Percentiles rank a stretch among this genome's conserved stretches.
Evolutionary conservation across 169 alveolate genomes (phyloP).

Genomic region (Plasmodium adleri): DNA sequence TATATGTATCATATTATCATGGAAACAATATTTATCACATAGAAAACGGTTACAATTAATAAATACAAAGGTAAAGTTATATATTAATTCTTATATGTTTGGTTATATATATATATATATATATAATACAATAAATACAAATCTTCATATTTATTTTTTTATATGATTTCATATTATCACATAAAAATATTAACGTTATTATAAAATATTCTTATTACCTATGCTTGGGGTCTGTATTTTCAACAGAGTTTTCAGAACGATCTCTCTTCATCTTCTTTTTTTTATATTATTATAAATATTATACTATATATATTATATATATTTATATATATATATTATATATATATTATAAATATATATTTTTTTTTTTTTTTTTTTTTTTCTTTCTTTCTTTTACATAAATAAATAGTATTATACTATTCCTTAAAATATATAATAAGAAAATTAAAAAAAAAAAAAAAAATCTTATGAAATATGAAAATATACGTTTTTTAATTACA

Average conservation of each 20-base stretch:
- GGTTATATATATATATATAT: constrained; percentile 2
- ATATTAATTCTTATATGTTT: background rate
- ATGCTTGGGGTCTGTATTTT: constrained; percentile 73
- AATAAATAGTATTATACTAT: constrained; percentile 1
- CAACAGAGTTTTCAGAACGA: constrained; percentile 74
- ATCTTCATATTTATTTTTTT: background rate
- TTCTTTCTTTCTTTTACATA: background rate
- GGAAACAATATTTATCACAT: background rate
- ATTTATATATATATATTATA: background rate
- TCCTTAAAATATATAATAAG: too few relatives aligned
- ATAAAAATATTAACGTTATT: too few relatives aligned
- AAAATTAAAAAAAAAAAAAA: too few relatives aligned
- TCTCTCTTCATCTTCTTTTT: constrained; percentile 68
- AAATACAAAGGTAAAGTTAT: too few relatives aligned
- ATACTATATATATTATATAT: background rate
- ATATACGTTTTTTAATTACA: too few relatives aligned
- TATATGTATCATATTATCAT: background rate
- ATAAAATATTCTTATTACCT: constrained; percentile 14
- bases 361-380: background rate
- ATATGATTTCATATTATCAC: background rate
- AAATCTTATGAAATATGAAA: too few relatives aligned
- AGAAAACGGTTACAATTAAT: too few relatives aligned
- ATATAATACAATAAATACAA: background rate
- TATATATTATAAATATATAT: background rate
- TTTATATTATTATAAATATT: background rate